Conservation (phyloP, 177 flowering plant genomes). For the Telopea speciosissima region DNA sequence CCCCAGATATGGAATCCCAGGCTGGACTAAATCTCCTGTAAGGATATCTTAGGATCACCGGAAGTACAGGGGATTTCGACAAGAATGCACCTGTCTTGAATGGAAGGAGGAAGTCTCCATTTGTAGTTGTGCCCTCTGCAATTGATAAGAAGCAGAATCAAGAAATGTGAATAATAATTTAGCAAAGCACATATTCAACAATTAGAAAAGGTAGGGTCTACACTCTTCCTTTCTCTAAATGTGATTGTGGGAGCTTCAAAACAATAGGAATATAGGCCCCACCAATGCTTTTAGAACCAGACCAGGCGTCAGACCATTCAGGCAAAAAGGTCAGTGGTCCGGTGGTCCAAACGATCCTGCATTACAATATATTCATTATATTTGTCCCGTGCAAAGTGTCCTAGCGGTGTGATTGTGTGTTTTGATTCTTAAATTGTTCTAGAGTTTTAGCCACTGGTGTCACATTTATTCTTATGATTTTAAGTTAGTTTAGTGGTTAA, state of each 20-base stretch:
- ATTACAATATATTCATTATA: no score
- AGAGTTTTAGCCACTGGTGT: no score
- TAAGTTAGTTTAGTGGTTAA: no score
- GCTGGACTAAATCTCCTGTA: slow-evolving; percentile 92
- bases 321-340: no score
- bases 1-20: slow-evolving; percentile 98
- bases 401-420: no score
- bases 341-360: no score
- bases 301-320: no score
- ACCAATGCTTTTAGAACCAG: no score
- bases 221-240: not conserved
- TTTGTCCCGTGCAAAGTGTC: no score
- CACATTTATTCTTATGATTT: no score
- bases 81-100: slow-evolving; percentile 93
- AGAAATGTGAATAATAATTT: not conserved
- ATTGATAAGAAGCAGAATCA: slow-evolving; percentile 1
- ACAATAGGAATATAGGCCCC: no score
- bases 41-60: slow-evolving; percentile 86
- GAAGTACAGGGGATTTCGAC: slow-evolving; percentile 76
- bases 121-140: slow-evolving; percentile 97
- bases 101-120: slow-evolving; percentile 89
- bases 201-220: not conserved
- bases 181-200: not conserved
- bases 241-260: not conserved
- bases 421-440: no score